phyloP scores from a whole-genome alignment of 176 grass and related monocot species.

The Rhynchospora tenuis region DNA sequence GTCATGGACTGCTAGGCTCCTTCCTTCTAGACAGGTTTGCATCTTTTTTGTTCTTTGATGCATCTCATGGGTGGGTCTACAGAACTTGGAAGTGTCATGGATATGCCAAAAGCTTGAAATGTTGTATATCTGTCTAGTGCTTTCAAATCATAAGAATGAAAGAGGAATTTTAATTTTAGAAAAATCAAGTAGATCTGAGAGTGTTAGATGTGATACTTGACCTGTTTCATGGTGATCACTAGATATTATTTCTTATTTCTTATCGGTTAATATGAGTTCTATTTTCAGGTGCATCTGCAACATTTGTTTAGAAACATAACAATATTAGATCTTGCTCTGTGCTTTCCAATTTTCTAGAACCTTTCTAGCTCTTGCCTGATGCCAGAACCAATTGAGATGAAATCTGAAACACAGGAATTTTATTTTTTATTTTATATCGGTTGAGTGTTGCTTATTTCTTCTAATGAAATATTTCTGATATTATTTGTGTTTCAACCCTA shows the following conservation, averaged over 20 bases:
- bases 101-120: background rate
- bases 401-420: background rate
- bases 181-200: background rate
- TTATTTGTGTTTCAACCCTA: background rate
- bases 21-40: constrained; percentile 25
- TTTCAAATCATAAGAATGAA: background rate
- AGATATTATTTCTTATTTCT: background rate
- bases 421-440: too few species aligned
- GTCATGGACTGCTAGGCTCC: constrained; percentile 26
- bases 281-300: too few species aligned
- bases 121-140: background rate
- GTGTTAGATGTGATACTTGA: background rate
- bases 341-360: background rate
- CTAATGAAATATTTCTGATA: background rate
- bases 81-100: background rate
- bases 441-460: background rate
- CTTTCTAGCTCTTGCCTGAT: background rate
- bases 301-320: background rate
- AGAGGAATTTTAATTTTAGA: background rate
- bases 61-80: background rate
- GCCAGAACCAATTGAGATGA: background rate
- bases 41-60: background rate
- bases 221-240: background rate
- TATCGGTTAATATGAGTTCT: background rate
- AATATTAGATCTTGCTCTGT: background rate